Base-by-base conservation (phyloP, 306 rosid species). In the Trichosanthes cucumerina region DNA sequence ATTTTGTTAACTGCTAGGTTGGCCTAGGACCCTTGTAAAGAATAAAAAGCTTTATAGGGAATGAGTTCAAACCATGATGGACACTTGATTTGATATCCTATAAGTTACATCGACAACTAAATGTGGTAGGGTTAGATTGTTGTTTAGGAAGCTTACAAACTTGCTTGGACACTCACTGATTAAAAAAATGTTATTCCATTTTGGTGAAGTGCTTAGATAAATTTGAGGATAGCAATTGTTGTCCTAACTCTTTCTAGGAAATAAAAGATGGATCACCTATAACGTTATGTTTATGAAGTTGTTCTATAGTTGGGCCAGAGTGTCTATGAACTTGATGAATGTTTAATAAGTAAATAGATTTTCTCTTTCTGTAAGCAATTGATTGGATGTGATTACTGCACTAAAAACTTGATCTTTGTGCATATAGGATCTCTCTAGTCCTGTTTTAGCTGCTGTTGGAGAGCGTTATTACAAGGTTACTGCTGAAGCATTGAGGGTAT, bases 401-500 rank as follows among this genome's bases (percentile, higher is more conserved):
- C 18, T 38, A 56, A 54, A 57, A 59, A 58, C 59, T 46, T 43
- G 44, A 63, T 44, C 59, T 38, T 44, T 72, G 75, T 75, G 47
- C 80, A 80, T 80, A 80, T 85, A 96, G 99, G 97, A 90, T 83
- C 97, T 96, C 84, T 96, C 99, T 80, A 88, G 90, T 81, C 99
- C 99, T 79, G 96, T 96, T 86, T 83, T 96, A 76, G 90, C 98
- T 70, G 98, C 99, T 80, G 93, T 96, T 71, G 96, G 93, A 79
- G 99, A 96, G 91, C 98, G 99, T 33, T 96, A 96, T 85, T 96
- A 96, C 86, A 96, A 96, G 90, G 99, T 96, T 82, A 92, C 99
- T 31, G 99, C 99, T 59, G 99, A 96, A 87, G 99, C 99, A 46
- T 87, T 96, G 79, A 90, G 98, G 83, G 99, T 92, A 60, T 96